Conservation (phyloP, 805 yeast genomes). For the Yamadazyma sp. region DNA sequence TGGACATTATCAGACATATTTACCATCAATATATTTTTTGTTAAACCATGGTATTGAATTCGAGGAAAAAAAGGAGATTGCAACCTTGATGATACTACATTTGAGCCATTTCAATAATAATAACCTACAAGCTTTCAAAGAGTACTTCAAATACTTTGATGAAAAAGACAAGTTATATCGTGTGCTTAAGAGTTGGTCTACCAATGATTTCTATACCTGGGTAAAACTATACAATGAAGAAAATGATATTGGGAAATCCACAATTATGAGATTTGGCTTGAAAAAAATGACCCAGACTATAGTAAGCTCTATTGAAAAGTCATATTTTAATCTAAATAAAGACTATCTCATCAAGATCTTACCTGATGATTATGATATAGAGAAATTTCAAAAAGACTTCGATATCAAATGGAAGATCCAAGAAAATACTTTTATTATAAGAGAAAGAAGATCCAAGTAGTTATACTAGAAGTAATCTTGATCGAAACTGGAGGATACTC, state of each 20-base stretch:
- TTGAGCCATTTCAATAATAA: conserved; percentile 38
- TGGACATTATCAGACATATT: conserved; percentile 52
- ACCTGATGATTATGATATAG: conserved; percentile 24
- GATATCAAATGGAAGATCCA: conserved; percentile 30
- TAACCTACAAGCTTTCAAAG: conserved; percentile 26
- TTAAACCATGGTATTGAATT: conserved; percentile 23
- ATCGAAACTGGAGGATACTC: no score
- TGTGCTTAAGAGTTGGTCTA: conserved; percentile 26
- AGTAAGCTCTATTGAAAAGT: conserved; percentile 20
- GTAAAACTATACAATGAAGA: conserved; percentile 29
- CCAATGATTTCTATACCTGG: conserved; percentile 30
- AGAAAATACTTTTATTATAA: conserved; percentile 22
- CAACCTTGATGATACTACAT: conserved; percentile 44
- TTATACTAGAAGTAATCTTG: no score
- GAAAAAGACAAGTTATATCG: conserved; percentile 13
- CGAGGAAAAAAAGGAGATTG: conserved; percentile 38
- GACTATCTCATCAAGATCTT: conserved; percentile 19
- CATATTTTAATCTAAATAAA: conserved; percentile 37
- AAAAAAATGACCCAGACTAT: conserved; percentile 30
- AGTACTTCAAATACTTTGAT: conserved; percentile 25
- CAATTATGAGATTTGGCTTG: conserved; percentile 44
- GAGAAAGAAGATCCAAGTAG: conserved; percentile 3
- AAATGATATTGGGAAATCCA: conserved; percentile 26
- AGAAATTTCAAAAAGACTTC: conserved; percentile 18
- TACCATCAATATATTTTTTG: conserved; percentile 49